Evolutionary conservation across 192 early-diverging fungal species (phyloP), one percentile per base, ranked within the genome.

Genomic region (Pecoramyces ruminantium): DNA sequence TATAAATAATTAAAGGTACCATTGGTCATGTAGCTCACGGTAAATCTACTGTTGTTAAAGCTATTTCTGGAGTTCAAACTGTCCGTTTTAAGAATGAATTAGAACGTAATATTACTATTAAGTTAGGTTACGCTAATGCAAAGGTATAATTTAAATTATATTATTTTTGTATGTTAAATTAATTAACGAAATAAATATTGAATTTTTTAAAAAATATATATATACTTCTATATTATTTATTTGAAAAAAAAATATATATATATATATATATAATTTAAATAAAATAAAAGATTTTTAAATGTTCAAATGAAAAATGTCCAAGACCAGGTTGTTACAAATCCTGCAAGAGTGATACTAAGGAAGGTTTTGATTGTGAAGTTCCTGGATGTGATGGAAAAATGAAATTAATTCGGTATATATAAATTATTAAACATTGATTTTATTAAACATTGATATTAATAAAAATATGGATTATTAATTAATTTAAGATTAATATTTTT

Each of bases 21-120:
- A 99, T 99, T 86, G 97, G 97, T 77, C 97, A 99, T 87, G 97
- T 99, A 82, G 97, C 97, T 34, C 97, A 99, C 91, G 97, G 97
- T 86, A 99, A 99, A 90, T 98, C 96, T 28, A 98, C 97, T 28
- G 95, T 99, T 28, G 97, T 99, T 80, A 99, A 96, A 86, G 96
- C 97, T 51, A 97, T 98, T 83, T 98, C 97, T 38, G 96, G 96
- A 80, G 97, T 98, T 28, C 94, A 95, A 89, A 99, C 97, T 38
- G 94, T 98, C 78, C 92, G 97, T 78, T 99, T 98, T 87, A 96
- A 96, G 88, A 98, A 95, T 85, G 97, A 99, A 86, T 88, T 97
- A 79, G 96, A 97, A 88, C 92, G 96, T 84, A 99, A 99, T 88
- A 99, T 98, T 91, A 99, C 97, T 78, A 99, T 99, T 87, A 99